A percentile compares a stretch with the other conserved stretches of the same genome.
Conservation (phyloP, 768 basidiomycete genomes). For the Suillus fuscotomentosus region DNA sequence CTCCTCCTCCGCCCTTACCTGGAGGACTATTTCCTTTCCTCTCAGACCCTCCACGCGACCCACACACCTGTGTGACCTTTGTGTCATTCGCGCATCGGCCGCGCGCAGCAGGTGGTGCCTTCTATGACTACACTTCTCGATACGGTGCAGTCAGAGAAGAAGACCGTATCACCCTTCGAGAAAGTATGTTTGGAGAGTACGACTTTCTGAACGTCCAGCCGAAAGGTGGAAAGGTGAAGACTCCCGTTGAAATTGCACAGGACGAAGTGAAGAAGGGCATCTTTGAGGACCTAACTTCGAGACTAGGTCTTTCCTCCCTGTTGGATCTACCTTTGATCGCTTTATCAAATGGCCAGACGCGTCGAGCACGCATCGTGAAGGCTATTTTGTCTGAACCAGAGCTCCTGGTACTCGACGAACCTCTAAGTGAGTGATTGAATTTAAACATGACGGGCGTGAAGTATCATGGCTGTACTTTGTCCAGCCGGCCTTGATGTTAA, state of each 20-base stretch:
- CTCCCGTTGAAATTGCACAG: conserved; percentile 21
- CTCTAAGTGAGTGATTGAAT: conserved; percentile 59
- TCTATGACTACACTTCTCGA: conserved; percentile 91
- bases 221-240: conserved; percentile 19
- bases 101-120: conserved; percentile 60
- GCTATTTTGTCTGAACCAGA: conserved; percentile 71
- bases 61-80: conserved; percentile 48
- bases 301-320: conserved; percentile 57
- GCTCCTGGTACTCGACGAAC: conserved; percentile 87
- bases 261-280: conserved; percentile 30
- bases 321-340: conserved; percentile 85
- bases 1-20: conserved; percentile 57
- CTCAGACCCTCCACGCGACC: conserved; percentile 39
- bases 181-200: conserved; percentile 63
- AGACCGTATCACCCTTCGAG: conserved; percentile 72
- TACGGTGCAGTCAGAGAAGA: conserved; percentile 88
- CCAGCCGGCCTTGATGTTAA: conserved; percentile 78
- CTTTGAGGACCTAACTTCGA: conserved; percentile 53
- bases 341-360: conserved; percentile 89
- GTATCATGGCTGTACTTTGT: neutral
- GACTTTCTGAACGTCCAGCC: conserved; percentile 33
- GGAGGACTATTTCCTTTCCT: conserved; percentile 81
- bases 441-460: neutral
- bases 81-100: conserved; percentile 71
- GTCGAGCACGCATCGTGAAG: conserved; percentile 79